Base-by-base conservation (phyloP, 495 filamentous ascomycete species). In the Penicillium egyptiacum region DNA sequence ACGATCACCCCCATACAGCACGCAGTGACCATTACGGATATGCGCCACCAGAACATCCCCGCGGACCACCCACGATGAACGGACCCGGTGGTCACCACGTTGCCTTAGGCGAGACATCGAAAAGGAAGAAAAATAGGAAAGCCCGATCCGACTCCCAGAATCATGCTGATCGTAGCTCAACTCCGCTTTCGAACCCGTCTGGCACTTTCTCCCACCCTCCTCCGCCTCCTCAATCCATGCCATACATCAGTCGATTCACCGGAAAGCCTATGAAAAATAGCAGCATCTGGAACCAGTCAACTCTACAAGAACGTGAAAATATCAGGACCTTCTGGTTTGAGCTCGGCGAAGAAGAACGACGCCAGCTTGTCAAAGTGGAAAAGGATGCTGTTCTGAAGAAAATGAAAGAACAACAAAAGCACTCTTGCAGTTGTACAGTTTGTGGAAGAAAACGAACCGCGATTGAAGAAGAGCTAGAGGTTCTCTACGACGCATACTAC, bases 371-470 rank as follows among this genome's bases (percentile, higher is more conserved):
- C 59, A 96, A 96, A 71, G 92, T 99, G 11, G 94, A 99, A 74
- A 99, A 99, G 69, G 92, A 98, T 74, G 94, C 95, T 6, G 94
- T 99, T 1, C 74, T 99, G 50, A 89, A 89, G 62, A 99, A 99
- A 76, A 99, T 99, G 94, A 98, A 99, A 76, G 95, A 99, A 71
- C 94, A 99, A 74, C 94, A 99, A 71, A 98, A 97, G 73, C 94
- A 98, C 68, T 98, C 94, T 4, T 99, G 94, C 75, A 96, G 92
- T 67, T 99, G 94, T 65, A 96, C 90, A 6, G 92, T 98, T 39
- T 99, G 94, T 76, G 94, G 94, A 49, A 84, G 94, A 60, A 99
- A 98, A 74, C 85, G 94, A 44, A 96, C 89, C 8, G 94, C 94
- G 9, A 99, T 99, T 64, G 94, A 99, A 72, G 94, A 99, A 72